A percentile compares a stretch with the other conserved stretches of the same genome.
Conservation (phyloP, 75 land plant species). For the Pinus taeda region DNA sequence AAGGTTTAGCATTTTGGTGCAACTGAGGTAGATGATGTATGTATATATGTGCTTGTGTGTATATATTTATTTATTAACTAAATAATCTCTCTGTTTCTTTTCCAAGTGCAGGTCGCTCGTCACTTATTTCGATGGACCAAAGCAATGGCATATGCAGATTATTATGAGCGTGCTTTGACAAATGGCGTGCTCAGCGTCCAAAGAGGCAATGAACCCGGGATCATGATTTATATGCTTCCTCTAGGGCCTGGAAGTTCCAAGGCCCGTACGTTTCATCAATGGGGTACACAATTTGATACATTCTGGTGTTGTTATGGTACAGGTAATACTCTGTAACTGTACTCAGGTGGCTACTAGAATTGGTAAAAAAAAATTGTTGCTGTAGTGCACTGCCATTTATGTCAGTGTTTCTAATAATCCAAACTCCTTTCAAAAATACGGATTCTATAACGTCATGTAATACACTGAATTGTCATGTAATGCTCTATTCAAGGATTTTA, state of each 20-base stretch:
- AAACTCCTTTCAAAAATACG: no score
- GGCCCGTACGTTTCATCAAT: conserved; percentile 73
- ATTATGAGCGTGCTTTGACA: conserved; percentile 85
- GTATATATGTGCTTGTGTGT: neutral
- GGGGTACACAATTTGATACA: conserved; percentile 78
- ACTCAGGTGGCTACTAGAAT: no score
- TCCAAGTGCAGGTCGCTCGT: conserved; percentile 63
- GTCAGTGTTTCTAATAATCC: no score
- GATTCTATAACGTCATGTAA: no score
- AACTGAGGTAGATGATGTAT: no score
- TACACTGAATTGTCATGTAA: no score
- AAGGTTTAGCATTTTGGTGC: no score
- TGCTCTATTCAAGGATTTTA: no score
- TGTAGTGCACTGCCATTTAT: no score
- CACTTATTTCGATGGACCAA: conserved; percentile 90
- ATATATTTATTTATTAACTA: neutral
- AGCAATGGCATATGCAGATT: conserved; percentile 79
- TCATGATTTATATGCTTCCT: conserved; percentile 98
- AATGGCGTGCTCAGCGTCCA: conserved; percentile 90
- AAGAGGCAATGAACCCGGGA: conserved; percentile 85
- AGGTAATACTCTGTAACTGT: conserved; percentile 31
- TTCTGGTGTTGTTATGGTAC: conserved; percentile 99
- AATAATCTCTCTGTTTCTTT: neutral
- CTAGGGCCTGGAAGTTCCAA: conserved; percentile 79
- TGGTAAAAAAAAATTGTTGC: no score